Base-by-base conservation (phyloP, 805 yeast species). In the Ogataea parapolymorpha region DNA sequence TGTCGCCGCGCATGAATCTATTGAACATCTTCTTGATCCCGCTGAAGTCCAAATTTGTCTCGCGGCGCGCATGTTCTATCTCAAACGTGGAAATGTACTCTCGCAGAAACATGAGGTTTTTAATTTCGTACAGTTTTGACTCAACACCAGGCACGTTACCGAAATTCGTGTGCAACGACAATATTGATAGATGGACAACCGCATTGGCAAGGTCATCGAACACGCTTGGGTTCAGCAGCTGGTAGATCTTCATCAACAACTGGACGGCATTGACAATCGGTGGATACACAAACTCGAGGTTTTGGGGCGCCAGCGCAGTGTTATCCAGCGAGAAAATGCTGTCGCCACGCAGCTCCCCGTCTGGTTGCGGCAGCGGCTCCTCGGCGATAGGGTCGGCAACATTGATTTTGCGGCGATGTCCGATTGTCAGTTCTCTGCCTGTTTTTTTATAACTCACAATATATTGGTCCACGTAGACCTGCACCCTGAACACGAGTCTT, bases 191-290 rank as follows among this genome's bases (percentile, higher is more conserved):
- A 56, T 86, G 96, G 4, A 91, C 85, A 38, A 88, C 80, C 42
- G 84, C 79, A 59, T 88, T 95, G 0, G 96, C 95, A 49, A 90
- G 65, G 55, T 87, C 95, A 58, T 88, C 95, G 64, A 90, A 91
- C 2, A 88, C 85, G 10, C 74, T 66, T 2, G 90, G 79, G 49
- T 82, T 82, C 26, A 91, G 75, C 53, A 89, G 67, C 53, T 86
- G 95, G 56, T 87, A 86, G 16, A 90, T 82, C 56, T 79, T 84
- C 25, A 88, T 80, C 23, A 90, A 65, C 5, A 91, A 63, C 1
- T 82, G 74, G 31, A 89, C 64, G 0, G 95, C 81, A 41, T 76
- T 77, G 3, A 76, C 72, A 33, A 88, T 66, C 1, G 96, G 95
- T 11, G 86, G 79, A 58, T 85, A 88, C 53, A 63, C 46, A 8